phyloP scores from a whole-genome alignment of 495 filamentous ascomycete species.

The Xylaria cubensis region DNA sequence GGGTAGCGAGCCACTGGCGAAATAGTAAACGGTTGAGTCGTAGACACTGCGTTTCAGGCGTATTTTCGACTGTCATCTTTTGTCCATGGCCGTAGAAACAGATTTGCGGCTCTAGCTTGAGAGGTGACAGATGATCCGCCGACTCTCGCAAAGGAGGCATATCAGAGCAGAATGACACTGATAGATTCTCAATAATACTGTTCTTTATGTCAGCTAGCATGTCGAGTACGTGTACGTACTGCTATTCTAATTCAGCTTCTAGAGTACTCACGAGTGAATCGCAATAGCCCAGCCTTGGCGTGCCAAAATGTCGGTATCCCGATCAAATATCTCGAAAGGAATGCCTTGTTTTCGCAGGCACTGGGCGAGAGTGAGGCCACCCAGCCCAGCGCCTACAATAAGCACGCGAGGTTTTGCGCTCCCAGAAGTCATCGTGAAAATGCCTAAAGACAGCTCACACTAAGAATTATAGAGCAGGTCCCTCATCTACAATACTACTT shows the following conservation, averaged over 20 bases:
- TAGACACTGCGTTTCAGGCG: constrained; percentile 46
- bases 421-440: constrained; percentile 25
- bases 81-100: constrained; percentile 33
- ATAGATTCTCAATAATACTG: constrained; percentile 30
- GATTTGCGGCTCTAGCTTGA: constrained; percentile 56
- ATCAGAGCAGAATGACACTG: constrained; percentile 26
- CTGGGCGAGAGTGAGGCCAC: constrained; percentile 47
- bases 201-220: constrained; percentile 33
- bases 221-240: no score
- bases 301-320: constrained; percentile 44
- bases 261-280: constrained; percentile 56
- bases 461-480: not conserved
- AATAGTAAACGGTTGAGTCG: constrained; percentile 53
- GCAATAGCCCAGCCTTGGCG: constrained; percentile 63
- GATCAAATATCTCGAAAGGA: constrained; percentile 59
- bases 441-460: not conserved
- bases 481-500: not conserved
- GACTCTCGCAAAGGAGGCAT: constrained; percentile 39
- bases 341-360: constrained; percentile 58
- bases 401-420: constrained; percentile 35
- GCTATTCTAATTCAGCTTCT: not conserved
- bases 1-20: constrained; percentile 40
- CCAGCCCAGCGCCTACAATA: constrained; percentile 45
- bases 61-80: constrained; percentile 33
- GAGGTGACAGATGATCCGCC: constrained; percentile 53